A percentile compares a stretch with the other conserved stretches of the same genome.
phyloP scores from a whole-genome alignment of 345 rosid species.

The Limnanthes douglasii region DNA sequence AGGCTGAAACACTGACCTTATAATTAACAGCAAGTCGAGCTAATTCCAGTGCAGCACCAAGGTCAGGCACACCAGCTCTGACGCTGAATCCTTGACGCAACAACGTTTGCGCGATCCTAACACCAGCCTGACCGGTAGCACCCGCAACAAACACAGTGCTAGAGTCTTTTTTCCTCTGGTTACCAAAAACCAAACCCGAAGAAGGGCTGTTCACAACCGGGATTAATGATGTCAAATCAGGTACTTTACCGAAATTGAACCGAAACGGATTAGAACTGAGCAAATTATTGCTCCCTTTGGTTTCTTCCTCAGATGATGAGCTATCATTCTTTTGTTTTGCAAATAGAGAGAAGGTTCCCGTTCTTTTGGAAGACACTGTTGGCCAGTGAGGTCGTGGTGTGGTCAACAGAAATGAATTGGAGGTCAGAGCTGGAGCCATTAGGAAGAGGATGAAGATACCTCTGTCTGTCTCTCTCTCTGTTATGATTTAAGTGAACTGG shows the following conservation, averaged over 20 bases:
- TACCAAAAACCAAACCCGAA: constrained; percentile 44
- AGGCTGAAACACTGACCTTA: constrained; percentile 45
- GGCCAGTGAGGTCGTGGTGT: constrained; percentile 27
- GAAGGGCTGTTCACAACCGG: constrained; percentile 37
- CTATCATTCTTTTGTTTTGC: constrained; percentile 27
- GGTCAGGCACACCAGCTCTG: constrained; percentile 82
- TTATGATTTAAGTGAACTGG: constrained; percentile 14
- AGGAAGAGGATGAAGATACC: constrained; percentile 1
- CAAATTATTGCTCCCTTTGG: constrained; percentile 14
- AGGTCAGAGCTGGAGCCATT: constrained; percentile 45
- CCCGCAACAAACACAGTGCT: constrained; percentile 84
- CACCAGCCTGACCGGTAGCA: constrained; percentile 85
- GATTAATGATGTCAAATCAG: constrained; percentile 44
- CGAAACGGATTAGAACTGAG: constrained; percentile 37
- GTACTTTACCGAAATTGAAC: constrained; percentile 41
- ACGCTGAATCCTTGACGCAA: constrained; percentile 75
- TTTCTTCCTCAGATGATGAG: constrained; percentile 13
- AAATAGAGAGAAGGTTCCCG: constrained; percentile 28
- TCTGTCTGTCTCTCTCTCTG: too few relatives aligned
- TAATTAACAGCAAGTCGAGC: constrained; percentile 74
- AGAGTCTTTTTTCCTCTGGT: constrained; percentile 54
- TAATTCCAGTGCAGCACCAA: constrained; percentile 70
- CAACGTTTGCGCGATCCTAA: constrained; percentile 60
- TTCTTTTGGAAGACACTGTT: constrained; percentile 39
- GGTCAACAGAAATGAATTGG: constrained; percentile 46